phyloP scores from a whole-genome alignment of 208 protist genomes.

The Trichomonas tenax region DNA sequence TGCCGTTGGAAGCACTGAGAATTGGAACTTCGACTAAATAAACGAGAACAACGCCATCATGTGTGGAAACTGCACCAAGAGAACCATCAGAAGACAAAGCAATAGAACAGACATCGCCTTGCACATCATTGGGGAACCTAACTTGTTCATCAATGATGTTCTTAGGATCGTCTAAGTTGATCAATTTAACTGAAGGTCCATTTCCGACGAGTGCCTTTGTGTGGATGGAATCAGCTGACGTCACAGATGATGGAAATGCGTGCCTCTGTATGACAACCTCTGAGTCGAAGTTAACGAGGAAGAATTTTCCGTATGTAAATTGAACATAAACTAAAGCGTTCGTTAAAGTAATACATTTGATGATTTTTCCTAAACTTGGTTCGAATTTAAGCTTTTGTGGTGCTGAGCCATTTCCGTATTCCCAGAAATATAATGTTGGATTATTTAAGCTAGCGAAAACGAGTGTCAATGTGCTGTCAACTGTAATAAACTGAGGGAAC shows the following conservation, averaged over 20 bases:
- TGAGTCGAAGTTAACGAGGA: neutral
- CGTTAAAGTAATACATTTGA: neutral
- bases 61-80: neutral
- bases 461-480: neutral
- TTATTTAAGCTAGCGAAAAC: neutral
- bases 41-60: neutral
- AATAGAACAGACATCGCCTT: neutral
- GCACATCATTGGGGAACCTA: neutral
- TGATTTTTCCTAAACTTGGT: neutral
- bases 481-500: neutral
- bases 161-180: neutral
- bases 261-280: neutral
- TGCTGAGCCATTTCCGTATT: neutral
- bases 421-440: slow-evolving; percentile 9
- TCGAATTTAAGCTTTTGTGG: neutral
- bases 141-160: slow-evolving; percentile 14
- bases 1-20: neutral
- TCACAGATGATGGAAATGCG: neutral
- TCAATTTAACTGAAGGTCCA: neutral
- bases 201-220: neutral
- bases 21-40: slow-evolving; percentile 18
- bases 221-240: neutral
- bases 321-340: neutral
- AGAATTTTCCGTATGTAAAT: neutral
- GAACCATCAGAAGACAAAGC: neutral